A percentile compares a stretch with the other conserved stretches of the same genome.
Evolutionary conservation across 257 asterid species (phyloP).

Genomic region (Jaltomata sinuosa): DNA sequence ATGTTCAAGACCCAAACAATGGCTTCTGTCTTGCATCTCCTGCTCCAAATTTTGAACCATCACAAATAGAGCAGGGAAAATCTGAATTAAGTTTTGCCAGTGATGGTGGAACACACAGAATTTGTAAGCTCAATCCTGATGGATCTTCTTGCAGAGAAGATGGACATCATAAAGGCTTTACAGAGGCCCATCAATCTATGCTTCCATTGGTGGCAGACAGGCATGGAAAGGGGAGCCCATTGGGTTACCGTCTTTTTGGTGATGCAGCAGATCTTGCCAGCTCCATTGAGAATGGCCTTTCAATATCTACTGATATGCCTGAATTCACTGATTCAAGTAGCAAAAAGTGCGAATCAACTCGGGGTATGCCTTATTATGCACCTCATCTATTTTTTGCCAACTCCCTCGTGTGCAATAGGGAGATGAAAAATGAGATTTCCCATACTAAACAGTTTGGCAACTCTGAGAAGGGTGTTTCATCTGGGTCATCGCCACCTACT

Average conservation of each 20-base stretch:
- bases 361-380: constrained; percentile 9
- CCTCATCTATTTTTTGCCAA: constrained; percentile 35
- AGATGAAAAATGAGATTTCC: constrained; percentile 2
- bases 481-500: constrained; percentile 9
- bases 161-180: constrained; percentile 1
- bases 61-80: constrained; percentile 11
- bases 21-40: constrained; percentile 12
- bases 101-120: not conserved
- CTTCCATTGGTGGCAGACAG: not conserved
- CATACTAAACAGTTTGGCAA: constrained; percentile 12
- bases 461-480: constrained; percentile 10
- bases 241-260: constrained; percentile 12
- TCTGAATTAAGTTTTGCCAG: constrained; percentile 5
- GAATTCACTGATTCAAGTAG: constrained; percentile 1
- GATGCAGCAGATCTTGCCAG: constrained; percentile 22
- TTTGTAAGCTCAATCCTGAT: not conserved
- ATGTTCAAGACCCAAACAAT: constrained; percentile 28
- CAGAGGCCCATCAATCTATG: not conserved
- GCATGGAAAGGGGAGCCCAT: not conserved
- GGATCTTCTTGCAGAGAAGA: constrained; percentile 7
- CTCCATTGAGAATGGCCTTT: constrained; percentile 6
- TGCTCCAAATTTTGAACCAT: constrained; percentile 9
- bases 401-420: constrained; percentile 11
- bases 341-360: constrained; percentile 5
- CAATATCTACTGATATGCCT: constrained; percentile 2